A percentile compares a stretch with the other conserved stretches of the same genome.
Conservation (phyloP, 441 rosid genomes). For the Erodium moschatum region DNA sequence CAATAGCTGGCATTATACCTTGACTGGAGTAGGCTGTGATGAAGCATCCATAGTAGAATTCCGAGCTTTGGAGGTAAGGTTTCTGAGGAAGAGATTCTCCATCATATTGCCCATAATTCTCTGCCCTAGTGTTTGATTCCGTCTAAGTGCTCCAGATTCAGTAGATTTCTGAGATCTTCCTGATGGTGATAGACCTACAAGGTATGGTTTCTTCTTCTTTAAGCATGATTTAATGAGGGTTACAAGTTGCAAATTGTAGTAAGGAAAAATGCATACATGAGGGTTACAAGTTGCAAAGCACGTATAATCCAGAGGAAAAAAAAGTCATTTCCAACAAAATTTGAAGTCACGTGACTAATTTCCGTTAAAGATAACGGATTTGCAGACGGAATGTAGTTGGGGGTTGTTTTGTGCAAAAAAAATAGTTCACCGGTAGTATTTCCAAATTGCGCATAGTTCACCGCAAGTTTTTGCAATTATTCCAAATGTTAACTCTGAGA, state of each 20-base stretch:
- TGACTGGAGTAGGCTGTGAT: conserved; percentile 61
- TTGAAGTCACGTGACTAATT: no score
- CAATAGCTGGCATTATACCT: conserved; percentile 37
- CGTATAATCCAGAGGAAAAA: no score
- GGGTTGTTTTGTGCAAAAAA: no score
- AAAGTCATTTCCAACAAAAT: no score
- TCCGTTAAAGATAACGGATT: no score
- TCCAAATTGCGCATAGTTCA: no score
- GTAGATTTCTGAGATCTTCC: conserved; percentile 58
- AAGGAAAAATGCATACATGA: no score
- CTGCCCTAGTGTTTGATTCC: conserved; percentile 82
- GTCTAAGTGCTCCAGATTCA: conserved; percentile 49
- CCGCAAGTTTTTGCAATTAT: background rate
- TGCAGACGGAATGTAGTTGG: no score
- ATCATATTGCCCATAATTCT: conserved; percentile 73
- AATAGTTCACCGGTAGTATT: no score
- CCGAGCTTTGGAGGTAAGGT: conserved; percentile 69
- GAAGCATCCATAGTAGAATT: conserved; percentile 45
- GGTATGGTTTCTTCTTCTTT: conserved; percentile 18
- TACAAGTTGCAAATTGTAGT: no score
- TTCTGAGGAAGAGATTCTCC: conserved; percentile 82
- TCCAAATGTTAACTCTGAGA: background rate
- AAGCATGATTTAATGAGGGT: background rate
- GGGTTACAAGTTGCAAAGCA: no score
- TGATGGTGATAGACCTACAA: conserved; percentile 79